Base-by-base conservation (phyloP, 371 early-diverging fungal species). In the Mucor racemosus region DNA sequence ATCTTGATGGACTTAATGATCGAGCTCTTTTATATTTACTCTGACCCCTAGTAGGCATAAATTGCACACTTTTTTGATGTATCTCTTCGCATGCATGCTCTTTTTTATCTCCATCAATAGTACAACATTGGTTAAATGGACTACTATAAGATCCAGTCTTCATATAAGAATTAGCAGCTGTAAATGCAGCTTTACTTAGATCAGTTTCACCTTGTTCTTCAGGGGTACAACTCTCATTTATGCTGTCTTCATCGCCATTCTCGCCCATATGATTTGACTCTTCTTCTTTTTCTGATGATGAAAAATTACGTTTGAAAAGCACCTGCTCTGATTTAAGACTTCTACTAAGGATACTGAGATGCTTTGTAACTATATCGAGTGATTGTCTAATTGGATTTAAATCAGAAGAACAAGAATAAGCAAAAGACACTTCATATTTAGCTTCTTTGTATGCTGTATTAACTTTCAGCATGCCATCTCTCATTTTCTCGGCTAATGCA, bases 361-460 rank as follows among this genome's bases (percentile, higher is more conserved):
- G 81, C 38, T 74, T 71, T 11, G 79, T 77, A 7, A 81, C 48
- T 15, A 65, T 66, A 39, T 71, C 67, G 17, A 81, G 66, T 1
- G 71, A 66, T 36, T 75, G 73, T 39, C 75, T 65, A 8, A 77
- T 69, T 4, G 61, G 66, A 7, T 75, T 75, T 4, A 76, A 58
- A 38, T 78, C 74, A 15, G 73, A 61, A 19, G 79, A 75, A 8
- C 76, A 65, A 14, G 77, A 69, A 40, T 78, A 78, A 1, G 78
- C 67, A 39, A 72, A 70, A 0, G 79, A 78, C 1, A 76, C 55
- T 53, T 81, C 81, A 42, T 78, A 78, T 36, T 78, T 78, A 3
- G 81, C 75, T 50, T 81, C 81, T 4, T 61, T 67, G 46, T 81
- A 81, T 7, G 81, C 81, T 14, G 73, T 60, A 44, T 77, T 77